Base-by-base conservation (phyloP, 345 rosid species). In the Anastatica hierochuntica region DNA sequence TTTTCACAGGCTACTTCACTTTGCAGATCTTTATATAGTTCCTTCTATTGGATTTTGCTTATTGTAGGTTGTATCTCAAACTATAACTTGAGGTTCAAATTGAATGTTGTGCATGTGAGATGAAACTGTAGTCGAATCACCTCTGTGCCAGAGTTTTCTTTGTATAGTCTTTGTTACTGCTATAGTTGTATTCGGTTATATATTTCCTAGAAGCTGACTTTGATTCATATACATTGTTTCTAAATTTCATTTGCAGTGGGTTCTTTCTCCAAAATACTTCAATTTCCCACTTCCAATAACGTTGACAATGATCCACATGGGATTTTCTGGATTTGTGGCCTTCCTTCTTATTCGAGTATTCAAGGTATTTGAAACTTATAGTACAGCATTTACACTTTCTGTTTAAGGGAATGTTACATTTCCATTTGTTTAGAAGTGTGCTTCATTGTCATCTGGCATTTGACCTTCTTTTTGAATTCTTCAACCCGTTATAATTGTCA, bases 241-340 rank as follows among this genome's bases (percentile, higher is more conserved):
- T n/a, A n/a, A n/a, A n/a, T 12, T 71, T 49, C 66, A 43, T 61
- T 71, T 77, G 84, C 94, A 92, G 97, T 92, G 98, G 97, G 94
- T 92, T 36, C 83, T 92, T 46, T 88, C 98, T 31, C 90, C 90
- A 9, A 88, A 79, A 55, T 79, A 88, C 77, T 88, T 88, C 78
- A 79, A 85, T 66, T 92, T 88, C 53, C 94, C 95, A 15, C 72
- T 84, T 23, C 98, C 96, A 40, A 87, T 90, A 42, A 80, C 96
- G 19, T 84, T 90, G 50, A 88, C 95, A 26, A 87, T 90, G 96
- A 84, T 90, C 64, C 98, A 90, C 60, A 87, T 87, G 96, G 95
- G 81, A 10, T 87, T 90, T 64, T 77, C 89, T 23, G 95, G 95
- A 70, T 61, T 64, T 2, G 75, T 86, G 44, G 80, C 96, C 3